Evolutionary conservation across 345 rosid species (phyloP).

Genomic region (Clausena lansium): DNA sequence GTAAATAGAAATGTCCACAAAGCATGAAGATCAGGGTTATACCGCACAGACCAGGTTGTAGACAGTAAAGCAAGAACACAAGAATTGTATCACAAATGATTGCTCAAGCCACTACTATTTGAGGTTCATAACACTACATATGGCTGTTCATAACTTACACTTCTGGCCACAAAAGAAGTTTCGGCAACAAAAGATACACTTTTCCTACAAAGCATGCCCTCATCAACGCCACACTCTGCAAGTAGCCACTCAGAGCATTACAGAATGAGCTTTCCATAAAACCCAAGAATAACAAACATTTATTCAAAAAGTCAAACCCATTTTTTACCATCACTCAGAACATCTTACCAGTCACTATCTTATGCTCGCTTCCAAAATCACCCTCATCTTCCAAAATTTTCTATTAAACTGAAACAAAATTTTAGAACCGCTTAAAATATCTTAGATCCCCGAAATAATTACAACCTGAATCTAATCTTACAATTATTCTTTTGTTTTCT

Average conservation of each 20-base stretch:
- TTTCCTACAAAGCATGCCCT: not conserved
- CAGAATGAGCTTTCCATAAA: not conserved
- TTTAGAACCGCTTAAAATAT: not conserved
- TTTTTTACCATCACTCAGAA: not conserved
- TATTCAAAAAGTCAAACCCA: not conserved
- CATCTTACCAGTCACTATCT: not conserved
- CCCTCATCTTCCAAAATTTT: not conserved
- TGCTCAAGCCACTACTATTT: not conserved
- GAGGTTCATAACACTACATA: not conserved
- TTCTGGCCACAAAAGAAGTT: not conserved
- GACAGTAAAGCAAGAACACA: not conserved
- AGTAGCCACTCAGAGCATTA: not conserved
- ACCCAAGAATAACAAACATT: not conserved
- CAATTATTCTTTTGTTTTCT: not conserved
- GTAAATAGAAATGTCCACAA: not conserved
- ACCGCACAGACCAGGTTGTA: not conserved
- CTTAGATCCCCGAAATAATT: constrained; percentile 1
- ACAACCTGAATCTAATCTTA: not conserved
- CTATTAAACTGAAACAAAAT: not conserved
- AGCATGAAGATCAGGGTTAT: not conserved
- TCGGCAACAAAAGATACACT: not conserved
- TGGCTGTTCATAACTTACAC: not conserved
- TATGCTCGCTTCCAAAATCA: not conserved
- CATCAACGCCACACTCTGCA: not conserved
- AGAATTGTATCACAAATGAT: not conserved